Evolutionary conservation across 2,329 filamentous ascomycete genomes (phyloP), one percentile per base, ranked within the genome.

Genomic region (Cladophialophora carrionii): DNA sequence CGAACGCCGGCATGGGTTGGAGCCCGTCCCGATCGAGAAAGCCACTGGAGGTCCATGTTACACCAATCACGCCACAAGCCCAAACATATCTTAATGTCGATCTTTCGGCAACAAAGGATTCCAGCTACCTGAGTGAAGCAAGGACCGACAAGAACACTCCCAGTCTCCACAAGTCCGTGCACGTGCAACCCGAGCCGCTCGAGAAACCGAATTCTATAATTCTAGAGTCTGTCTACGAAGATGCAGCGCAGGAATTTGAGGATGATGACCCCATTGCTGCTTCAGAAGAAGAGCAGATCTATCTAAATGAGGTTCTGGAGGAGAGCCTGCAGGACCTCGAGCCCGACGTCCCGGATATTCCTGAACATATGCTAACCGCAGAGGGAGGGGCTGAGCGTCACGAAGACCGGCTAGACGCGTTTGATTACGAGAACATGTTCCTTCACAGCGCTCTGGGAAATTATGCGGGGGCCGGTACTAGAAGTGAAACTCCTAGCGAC

Each of bases 401-500:
- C 73, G 94, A 98, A 78, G 92, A 97, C 76, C 90, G 94, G 22
- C 88, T 93, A 70, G 94, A 98, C 76, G 93, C 93, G 0, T 98
- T 98, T 73, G 94, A 98, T 76, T 98, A 98, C 68, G 91, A 96
- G 76, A 89, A 96, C 74, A 97, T 97, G 78, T 96, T 96, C 76
- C 83, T 97, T 14, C 92, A 97, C 76, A 96, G 91, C 71, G 92
- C 92, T 10, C 88, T 97, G 84, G 92, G 92, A 5, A 92, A 78
- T 62, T 81, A 77, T 64, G 75, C 77, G 22, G 68, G 70, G n/a
- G 68, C 53, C 14, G 64, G 68, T 12, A 59, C 62, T 22, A 63
- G 64, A 58, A 70, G 64, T 57, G 64, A 66, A 37, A 70, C 64
- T 43, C 67, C 66, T 5, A 66, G 62, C 52, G 68, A 70, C 31